Conservation (phyloP, 306 rosid species). For the Vachellia collinsii region DNA sequence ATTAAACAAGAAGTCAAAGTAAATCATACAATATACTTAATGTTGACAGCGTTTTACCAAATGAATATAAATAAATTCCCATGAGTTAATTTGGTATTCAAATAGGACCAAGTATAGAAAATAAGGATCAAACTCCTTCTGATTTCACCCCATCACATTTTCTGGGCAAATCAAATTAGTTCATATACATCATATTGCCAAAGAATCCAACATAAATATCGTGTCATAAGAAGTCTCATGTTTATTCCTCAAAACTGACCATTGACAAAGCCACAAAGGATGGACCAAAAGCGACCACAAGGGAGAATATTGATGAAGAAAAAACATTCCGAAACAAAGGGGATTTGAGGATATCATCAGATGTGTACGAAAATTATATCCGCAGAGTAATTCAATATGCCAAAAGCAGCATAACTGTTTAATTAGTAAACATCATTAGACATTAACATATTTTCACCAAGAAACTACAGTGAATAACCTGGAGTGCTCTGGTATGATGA, state of each 20-base stretch:
- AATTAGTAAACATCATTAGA: not conserved
- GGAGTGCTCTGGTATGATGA: not conserved
- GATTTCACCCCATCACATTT: constrained; percentile 10
- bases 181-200: constrained; percentile 28
- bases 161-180: constrained; percentile 21
- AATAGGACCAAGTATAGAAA: constrained; percentile 8
- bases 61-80: constrained; percentile 13
- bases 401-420: constrained; percentile 1
- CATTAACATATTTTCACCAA: not conserved
- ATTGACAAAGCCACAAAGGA: constrained; percentile 38
- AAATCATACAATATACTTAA: not conserved
- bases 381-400: not conserved
- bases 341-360: constrained; percentile 3
- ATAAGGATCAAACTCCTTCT: constrained; percentile 14
- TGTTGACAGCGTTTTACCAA: not conserved
- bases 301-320: constrained; percentile 28
- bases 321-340: constrained; percentile 17
- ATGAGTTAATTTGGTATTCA: constrained; percentile 1
- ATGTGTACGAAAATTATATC: constrained; percentile 5
- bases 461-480: constrained; percentile 2
- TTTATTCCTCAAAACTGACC: constrained; percentile 23
- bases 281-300: constrained; percentile 25
- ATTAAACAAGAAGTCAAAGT: not conserved
- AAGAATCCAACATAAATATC: constrained; percentile 33
- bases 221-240: not conserved